These are phyloP conservation scores for Paramecium bursaria DNA, from an alignment of 73 alveolate species.

Conservation along the genomic window DNA sequence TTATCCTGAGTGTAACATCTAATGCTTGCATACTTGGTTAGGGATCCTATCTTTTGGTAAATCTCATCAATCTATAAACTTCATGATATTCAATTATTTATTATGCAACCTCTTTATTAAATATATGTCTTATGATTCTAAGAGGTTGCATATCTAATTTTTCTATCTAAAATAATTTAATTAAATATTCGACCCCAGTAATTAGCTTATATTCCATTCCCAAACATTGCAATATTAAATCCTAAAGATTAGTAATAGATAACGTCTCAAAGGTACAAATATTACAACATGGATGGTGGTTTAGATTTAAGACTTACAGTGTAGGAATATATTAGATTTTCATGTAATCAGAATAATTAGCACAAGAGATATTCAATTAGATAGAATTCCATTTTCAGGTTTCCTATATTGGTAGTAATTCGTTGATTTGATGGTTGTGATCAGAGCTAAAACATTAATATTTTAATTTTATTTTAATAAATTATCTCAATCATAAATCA, in stretches of 20 bases:
- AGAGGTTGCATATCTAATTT: neutral
- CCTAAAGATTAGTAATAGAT: neutral
- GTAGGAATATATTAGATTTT: slow-evolving; percentile 45
- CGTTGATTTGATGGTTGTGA: slow-evolving; percentile 7
- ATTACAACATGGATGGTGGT: slow-evolving; percentile 35
- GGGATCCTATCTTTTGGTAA: too few relatives aligned
- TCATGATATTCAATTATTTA: too few relatives aligned
- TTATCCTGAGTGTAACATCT: too few relatives aligned
- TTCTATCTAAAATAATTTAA: neutral
- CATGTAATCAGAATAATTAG: slow-evolving; percentile 37
- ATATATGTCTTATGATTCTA: too few relatives aligned
- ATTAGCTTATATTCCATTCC: too few relatives aligned
- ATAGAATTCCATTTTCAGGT: slow-evolving; percentile 38
- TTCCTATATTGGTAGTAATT: slow-evolving; percentile 52
- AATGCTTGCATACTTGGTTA: too few relatives aligned
- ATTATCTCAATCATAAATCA: too few relatives aligned
- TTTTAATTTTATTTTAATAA: too few relatives aligned
- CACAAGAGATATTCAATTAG: slow-evolving; percentile 16
- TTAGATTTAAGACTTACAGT: slow-evolving; percentile 44
- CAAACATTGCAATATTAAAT: too few relatives aligned
- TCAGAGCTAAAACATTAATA: slow-evolving; percentile 48
- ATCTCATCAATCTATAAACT: too few relatives aligned
- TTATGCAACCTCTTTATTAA: too few relatives aligned
- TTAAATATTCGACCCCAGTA: too few relatives aligned
- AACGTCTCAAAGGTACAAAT: slow-evolving; percentile 42